These are phyloP conservation scores for Astragalus membranaceus DNA, from an alignment of 306 rosid species.

Conservation along the genomic window DNA sequence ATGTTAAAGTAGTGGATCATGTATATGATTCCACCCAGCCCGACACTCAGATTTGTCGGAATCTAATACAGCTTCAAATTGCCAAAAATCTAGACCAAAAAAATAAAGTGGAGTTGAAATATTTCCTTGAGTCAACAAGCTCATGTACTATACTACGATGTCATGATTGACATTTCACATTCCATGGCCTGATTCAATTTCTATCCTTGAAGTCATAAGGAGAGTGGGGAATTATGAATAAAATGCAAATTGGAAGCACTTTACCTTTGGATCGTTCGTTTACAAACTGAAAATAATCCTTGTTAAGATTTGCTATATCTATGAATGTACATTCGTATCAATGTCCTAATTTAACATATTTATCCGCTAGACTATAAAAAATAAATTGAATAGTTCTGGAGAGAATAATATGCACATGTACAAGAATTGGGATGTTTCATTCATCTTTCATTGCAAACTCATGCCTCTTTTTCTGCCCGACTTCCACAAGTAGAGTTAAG, in stretches of 20 bases:
- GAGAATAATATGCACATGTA: conserved; percentile 10
- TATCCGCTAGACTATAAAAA: background rate
- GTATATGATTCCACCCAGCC: too few species aligned
- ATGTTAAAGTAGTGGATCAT: too few species aligned
- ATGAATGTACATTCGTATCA: conserved; percentile 1
- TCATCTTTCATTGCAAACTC: conserved; percentile 62
- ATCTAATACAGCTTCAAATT: too few species aligned
- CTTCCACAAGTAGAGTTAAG: conserved; percentile 69
- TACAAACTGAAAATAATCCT: background rate
- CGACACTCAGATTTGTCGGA: too few species aligned
- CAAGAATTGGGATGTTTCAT: conserved; percentile 23
- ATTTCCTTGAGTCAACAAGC: background rate
- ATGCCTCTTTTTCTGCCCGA: conserved; percentile 60
- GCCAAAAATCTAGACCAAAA: too few species aligned
- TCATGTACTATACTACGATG: background rate
- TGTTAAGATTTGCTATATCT: background rate
- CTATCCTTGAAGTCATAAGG: background rate
- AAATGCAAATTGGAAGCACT: background rate
- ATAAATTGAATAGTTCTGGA: conserved; percentile 19
- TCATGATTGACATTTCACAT: background rate
- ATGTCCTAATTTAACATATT: conserved; percentile 1
- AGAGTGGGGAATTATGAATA: background rate
- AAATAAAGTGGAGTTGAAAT: background rate
- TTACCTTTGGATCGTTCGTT: background rate
- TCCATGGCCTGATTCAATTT: background rate